Evolutionary conservation across 108 stramenopile species (phyloP).

Genomic region (Conticribra guillardii): DNA sequence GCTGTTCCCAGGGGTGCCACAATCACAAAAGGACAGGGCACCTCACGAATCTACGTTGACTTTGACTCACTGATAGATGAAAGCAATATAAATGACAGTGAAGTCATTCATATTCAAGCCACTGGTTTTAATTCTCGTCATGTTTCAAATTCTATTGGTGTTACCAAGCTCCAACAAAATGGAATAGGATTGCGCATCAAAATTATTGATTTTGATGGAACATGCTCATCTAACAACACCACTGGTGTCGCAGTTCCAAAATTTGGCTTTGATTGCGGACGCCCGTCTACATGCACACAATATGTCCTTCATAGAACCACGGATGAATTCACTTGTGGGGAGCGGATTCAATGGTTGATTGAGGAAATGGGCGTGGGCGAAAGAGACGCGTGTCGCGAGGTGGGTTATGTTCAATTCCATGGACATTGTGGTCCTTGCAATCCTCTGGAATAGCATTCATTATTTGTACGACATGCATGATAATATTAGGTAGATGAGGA

Average conservation of each 20-base stretch:
- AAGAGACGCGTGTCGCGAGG: conserved; percentile 15
- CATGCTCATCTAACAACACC: conserved; percentile 1
- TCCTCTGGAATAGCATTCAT: conserved; percentile 10
- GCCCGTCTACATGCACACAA: conserved; percentile 15
- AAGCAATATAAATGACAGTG: conserved; percentile 8
- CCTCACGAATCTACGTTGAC: conserved; percentile 23
- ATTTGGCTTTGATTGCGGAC: conserved; percentile 24
- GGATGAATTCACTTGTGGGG: conserved; percentile 32
- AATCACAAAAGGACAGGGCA: conserved; percentile 6
- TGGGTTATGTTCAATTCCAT: conserved; percentile 21
- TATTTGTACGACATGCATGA: no score
- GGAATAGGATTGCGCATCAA: conserved; percentile 28
- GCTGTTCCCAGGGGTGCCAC: conserved; percentile 23
- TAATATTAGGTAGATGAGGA: no score
- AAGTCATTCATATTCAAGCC: conserved; percentile 17
- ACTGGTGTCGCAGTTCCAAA: not conserved
- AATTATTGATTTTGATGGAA: conserved; percentile 21
- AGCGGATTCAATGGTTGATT: conserved; percentile 31
- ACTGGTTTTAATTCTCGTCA: not conserved
- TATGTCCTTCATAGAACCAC: conserved; percentile 26
- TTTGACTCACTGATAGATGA: conserved; percentile 18
- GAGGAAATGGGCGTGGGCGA: conserved; percentile 16
- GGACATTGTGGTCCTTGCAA: conserved; percentile 42
- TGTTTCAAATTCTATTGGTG: conserved; percentile 9
- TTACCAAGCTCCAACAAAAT: conserved; percentile 9